A percentile compares a stretch with the other conserved stretches of the same genome.
Evolutionary conservation across 495 filamentous ascomycete species (phyloP).

Genomic region (Penicillium cataractarum): DNA sequence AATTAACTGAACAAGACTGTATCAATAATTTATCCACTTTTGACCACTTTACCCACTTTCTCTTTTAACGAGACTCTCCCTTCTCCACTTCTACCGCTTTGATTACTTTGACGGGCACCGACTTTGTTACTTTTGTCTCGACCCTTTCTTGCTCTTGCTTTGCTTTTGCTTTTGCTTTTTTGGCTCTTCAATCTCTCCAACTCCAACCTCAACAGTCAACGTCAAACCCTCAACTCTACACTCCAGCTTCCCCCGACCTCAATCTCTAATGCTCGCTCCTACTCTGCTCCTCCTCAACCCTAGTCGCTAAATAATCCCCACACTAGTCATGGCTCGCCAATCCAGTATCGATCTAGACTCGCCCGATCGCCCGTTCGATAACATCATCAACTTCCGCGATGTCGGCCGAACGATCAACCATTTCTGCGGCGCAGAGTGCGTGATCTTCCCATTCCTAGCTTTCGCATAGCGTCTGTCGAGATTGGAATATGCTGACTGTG

Average conservation of each 20-base stretch:
- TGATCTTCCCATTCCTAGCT: neutral
- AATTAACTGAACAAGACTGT: no score
- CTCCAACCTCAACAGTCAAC: neutral
- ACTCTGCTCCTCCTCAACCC: neutral
- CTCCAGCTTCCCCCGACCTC: neutral
- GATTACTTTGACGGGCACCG: constrained; percentile 6
- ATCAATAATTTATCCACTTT: neutral
- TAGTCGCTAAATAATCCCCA: neutral
- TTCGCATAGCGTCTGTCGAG: neutral
- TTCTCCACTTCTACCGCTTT: constrained; percentile 1
- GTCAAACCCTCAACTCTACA: neutral
- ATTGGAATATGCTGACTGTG: constrained; percentile 1
- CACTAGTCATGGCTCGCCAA: constrained; percentile 29
- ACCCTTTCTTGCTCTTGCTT: constrained; percentile 3
- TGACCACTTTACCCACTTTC: neutral
- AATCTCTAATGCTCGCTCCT: neutral
- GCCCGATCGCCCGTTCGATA: constrained; percentile 58
- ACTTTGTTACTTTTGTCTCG: constrained; percentile 2
- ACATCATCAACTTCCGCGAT: constrained; percentile 83
- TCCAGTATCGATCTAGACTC: constrained; percentile 47
- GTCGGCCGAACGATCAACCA: constrained; percentile 75
- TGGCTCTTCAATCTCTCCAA: neutral
- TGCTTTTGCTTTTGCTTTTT: constrained; percentile 7
- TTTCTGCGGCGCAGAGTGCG: constrained; percentile 56
- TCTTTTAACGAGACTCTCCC: neutral